Percentiles rank a stretch among this genome's conserved stretches.
These are phyloP conservation scores for Solanum bulbocastanum DNA, from an alignment of 257 asterid species.

Conservation along the genomic window DNA sequence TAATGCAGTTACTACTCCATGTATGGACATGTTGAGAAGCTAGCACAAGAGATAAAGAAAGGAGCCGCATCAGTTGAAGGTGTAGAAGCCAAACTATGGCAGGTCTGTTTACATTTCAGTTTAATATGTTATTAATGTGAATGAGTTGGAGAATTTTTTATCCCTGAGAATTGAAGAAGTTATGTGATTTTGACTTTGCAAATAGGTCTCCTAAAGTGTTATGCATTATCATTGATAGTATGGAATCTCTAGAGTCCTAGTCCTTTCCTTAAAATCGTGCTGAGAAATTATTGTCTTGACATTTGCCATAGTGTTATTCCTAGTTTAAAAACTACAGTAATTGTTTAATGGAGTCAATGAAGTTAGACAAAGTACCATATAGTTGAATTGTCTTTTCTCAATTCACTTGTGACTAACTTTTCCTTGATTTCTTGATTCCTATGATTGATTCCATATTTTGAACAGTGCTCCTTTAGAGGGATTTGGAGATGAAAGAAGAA, in stretches of 20 bases:
- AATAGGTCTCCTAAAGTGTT: background rate
- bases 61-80: constrained; percentile 63
- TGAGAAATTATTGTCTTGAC: background rate
- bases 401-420: background rate
- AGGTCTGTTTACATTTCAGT: constrained; percentile 21
- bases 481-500: background rate
- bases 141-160: background rate
- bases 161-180: background rate
- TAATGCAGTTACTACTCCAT: constrained; percentile 30
- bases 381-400: background rate
- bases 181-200: background rate
- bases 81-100: constrained; percentile 56
- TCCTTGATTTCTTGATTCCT: background rate
- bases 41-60: constrained; percentile 53
- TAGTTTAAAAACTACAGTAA: background rate
- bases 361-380: background rate
- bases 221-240: background rate
- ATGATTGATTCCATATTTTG: background rate
- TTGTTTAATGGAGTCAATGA: background rate
- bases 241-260: background rate
- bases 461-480: background rate
- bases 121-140: background rate
- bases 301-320: background rate
- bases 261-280: background rate
- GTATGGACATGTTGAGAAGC: constrained; percentile 52